These are phyloP conservation scores for Pichiaceae sp. DNA, from an alignment of 1,139 yeast species.

Conservation along the genomic window DNA sequence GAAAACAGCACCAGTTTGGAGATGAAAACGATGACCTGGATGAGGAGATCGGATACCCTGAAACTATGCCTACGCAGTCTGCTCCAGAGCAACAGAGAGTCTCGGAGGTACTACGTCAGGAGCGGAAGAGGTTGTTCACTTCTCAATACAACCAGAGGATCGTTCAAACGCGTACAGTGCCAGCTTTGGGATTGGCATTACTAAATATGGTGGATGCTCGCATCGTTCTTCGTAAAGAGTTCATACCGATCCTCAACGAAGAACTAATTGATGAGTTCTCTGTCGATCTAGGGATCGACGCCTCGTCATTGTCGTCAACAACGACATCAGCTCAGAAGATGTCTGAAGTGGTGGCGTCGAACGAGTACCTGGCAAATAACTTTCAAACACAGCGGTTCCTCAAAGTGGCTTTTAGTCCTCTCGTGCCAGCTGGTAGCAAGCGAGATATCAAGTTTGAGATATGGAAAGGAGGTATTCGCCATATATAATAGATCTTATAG, in stretches of 20 bases:
- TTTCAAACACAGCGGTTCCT: slow-evolving; percentile 21
- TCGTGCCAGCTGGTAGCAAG: slow-evolving; percentile 11
- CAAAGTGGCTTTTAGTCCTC: slow-evolving; percentile 22
- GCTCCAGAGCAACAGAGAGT: slow-evolving; percentile 8
- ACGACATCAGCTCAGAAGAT: slow-evolving; percentile 9
- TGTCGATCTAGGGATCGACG: slow-evolving; percentile 23
- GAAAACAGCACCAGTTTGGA: slow-evolving; percentile 13
- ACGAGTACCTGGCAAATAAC: slow-evolving; percentile 23
- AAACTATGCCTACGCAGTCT: not conserved
- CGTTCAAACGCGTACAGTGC: slow-evolving; percentile 22
- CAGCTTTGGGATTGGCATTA: slow-evolving; percentile 24
- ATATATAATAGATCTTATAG: slow-evolving; percentile 2
- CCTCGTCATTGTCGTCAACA: slow-evolving; percentile 5
- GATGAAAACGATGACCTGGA: slow-evolving; percentile 18
- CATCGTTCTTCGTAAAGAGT: slow-evolving; percentile 21
- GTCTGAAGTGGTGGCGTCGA: slow-evolving; percentile 11
- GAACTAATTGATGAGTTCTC: slow-evolving; percentile 23
- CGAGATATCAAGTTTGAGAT: slow-evolving; percentile 20
- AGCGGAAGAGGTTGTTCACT: slow-evolving; percentile 20
- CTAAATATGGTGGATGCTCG: slow-evolving; percentile 23
- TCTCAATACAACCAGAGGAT: slow-evolving; percentile 18
- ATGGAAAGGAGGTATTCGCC: slow-evolving; percentile 27
- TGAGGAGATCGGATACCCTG: slow-evolving; percentile 11
- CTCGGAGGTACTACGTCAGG: slow-evolving; percentile 15
- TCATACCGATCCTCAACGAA: slow-evolving; percentile 23